Base-by-base conservation (phyloP, 176 grass and related monocot genomes). In the Bolboschoenus planiculmis region DNA sequence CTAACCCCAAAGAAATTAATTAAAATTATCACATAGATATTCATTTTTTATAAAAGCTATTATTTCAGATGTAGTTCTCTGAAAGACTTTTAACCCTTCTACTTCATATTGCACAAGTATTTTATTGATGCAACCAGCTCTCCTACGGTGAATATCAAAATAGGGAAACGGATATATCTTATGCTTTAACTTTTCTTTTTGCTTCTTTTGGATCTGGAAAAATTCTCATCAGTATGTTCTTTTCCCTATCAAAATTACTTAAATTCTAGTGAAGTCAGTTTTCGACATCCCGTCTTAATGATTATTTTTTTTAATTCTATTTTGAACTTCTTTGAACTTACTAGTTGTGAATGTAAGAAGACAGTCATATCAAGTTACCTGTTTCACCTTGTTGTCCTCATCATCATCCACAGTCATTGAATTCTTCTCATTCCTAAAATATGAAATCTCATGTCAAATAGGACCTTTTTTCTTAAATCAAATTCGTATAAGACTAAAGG, bases 331-430 rank as follows among this genome's bases (percentile, higher is more conserved):
- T 29, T 47, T 30, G 20, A 50, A 78, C 42, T 53, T 5, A 10
- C n/a, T 53, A 27, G 36, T 34, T 63, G 71, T 16, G 18, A 53
- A 63, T 44, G 76, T 24, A 20, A 80, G 48, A 56, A 43, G 56
- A 53, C 8, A 4, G 61, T 40, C 20, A 82, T 37, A 62, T 47
- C 39, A 59, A 58, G 42, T 46, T 92, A 92, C 92, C 92, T 97
- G 84, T 61, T 95, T 95, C 70, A 59, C 56, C 67, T 95, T 95
- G 24, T 78, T 86, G 78, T 95, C 92, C 20, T 72, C 87, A 30
- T 91, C 90, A 56, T 79, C 85, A 10, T 90, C 90, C 35, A 87
- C 78, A 86, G 42, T 63, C 78, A 88, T 87, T 60, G 86, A 85
- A 85, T 63, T 88, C 85, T 64, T 91, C 80, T 93, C 89, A 7